These are phyloP conservation scores for Microcos paniculata DNA, from an alignment of 345 rosid genomes.

Conservation along the genomic window DNA sequence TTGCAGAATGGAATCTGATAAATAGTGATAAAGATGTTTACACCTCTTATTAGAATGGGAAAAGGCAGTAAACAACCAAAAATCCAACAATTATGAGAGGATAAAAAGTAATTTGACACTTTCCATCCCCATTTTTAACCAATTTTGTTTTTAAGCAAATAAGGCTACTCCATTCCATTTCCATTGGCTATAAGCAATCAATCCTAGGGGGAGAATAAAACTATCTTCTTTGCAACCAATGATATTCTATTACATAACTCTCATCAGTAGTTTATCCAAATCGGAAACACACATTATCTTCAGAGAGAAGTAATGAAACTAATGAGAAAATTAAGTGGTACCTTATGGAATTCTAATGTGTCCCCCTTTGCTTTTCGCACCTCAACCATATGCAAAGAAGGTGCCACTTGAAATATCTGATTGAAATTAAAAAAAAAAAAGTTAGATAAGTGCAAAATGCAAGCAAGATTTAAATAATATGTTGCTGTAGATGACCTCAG, in stretches of 20 bases:
- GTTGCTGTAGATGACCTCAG: conserved; percentile 54
- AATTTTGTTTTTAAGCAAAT: not conserved
- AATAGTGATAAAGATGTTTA: not conserved
- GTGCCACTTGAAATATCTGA: conserved; percentile 94
- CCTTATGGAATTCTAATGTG: conserved; percentile 92
- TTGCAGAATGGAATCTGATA: not conserved
- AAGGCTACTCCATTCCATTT: conserved; percentile 1
- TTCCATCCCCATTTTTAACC: not conserved
- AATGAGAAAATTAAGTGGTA: conserved; percentile 18
- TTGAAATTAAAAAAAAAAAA: conserved; percentile 9
- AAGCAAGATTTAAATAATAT: not conserved
- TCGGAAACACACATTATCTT: not conserved
- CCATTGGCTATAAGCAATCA: not conserved
- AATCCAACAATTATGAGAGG: not conserved
- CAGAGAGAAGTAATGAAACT: not conserved
- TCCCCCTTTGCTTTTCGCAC: conserved; percentile 95
- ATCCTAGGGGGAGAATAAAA: not conserved
- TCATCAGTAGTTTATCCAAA: not conserved
- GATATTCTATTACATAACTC: not conserved
- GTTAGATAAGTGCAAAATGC: not conserved
- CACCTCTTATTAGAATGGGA: not conserved
- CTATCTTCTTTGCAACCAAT: not conserved
- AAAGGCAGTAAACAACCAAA: not conserved
- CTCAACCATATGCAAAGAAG: conserved; percentile 93
- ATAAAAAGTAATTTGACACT: not conserved